phyloP scores from a whole-genome alignment of 768 basidiomycete genomes.

The Botryobasidium botryosum region DNA sequence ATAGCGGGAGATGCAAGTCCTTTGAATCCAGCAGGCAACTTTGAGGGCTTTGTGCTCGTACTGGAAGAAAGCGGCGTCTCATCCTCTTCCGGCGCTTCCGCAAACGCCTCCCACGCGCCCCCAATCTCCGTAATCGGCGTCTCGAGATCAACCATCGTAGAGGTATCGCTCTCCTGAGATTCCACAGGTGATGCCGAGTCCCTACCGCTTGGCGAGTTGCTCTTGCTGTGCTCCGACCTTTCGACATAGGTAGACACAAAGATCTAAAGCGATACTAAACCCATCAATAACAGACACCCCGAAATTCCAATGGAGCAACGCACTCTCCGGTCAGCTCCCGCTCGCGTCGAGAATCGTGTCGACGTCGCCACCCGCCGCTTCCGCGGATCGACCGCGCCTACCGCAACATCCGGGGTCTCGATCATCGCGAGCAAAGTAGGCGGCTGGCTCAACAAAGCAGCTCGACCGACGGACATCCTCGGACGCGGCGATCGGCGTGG shows the following conservation, averaged over 20 bases:
- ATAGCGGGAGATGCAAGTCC: conserved; percentile 78
- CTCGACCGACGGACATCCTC: no score
- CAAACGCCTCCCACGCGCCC: conserved; percentile 63
- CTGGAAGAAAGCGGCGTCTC: conserved; percentile 15
- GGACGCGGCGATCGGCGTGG: no score
- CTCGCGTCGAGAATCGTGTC: conserved; percentile 70
- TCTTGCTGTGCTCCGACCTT: not conserved
- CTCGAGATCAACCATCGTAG: conserved; percentile 39
- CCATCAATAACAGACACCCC: not conserved
- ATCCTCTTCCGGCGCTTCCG: conserved; percentile 16
- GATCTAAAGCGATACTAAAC: conserved; percentile 30
- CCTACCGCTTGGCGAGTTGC: not conserved
- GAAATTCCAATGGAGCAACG: conserved; percentile 6
- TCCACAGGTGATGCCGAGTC: not conserved
- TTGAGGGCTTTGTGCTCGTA: conserved; percentile 36
- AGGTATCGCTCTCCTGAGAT: conserved; percentile 1
- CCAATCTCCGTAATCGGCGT: conserved; percentile 44
- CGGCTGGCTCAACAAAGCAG: no score
- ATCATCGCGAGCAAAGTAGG: conserved; percentile 54
- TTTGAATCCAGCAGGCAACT: conserved; percentile 33
- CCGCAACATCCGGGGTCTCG: conserved; percentile 76
- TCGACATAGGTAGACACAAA: conserved; percentile 71
- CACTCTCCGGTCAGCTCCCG: conserved; percentile 74
- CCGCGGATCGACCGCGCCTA: conserved; percentile 71
- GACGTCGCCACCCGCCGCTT: conserved; percentile 76